Evolutionary conservation across 345 rosid genomes (phyloP), one percentile per base, ranked within the genome.

Genomic region (Citrus australasica): DNA sequence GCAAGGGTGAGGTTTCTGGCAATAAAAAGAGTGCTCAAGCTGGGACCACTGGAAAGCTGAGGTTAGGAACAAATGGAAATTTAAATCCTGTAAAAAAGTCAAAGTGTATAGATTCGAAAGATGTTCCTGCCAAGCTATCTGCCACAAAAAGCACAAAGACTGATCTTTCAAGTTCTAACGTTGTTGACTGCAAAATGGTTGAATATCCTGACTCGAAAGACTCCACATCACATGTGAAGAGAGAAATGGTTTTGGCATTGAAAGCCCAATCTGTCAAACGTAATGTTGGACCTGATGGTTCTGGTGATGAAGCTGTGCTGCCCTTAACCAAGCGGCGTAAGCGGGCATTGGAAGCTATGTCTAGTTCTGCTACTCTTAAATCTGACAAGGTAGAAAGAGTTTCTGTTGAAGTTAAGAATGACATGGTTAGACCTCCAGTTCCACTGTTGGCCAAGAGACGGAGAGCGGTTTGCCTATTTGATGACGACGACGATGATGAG

Each of bases 401-500:
- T 83, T 76, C 84, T 77, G 63, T 65, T 19, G 84, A 83, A 64
- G 75, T 78, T 74, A 92, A 84, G 82, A 82, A 78, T 71, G 83
- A 74, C 56, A 37, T 76, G 77, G 77, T 78, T 64, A 91, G 73
- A 81, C 84, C 64, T 83, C 74, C 83, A 16, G 77, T 62, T 83
- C 78, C 79, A 75, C 94, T 80, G 78, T 73, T 81, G 68, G 89
- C 82, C 21, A 92, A 87, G 87, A 91, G 89, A 78, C 88, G 96
- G 67, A 90, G 97, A 86, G 91, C 87, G 42, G 94, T 92, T 83
- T 81, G 93, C 85, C 86, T 93, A 38, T 85, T 68, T 60, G 95
- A 88, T 53, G 95, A 87, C 28, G 93, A 89, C 27, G 90, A 85
- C 55, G 92, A 89, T 71, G 93, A 89, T 40, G 90, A 85, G 71